These are phyloP conservation scores for Glutinoglossum americanum DNA, from an alignment of 495 filamentous ascomycete species.

Conservation along the genomic window DNA sequence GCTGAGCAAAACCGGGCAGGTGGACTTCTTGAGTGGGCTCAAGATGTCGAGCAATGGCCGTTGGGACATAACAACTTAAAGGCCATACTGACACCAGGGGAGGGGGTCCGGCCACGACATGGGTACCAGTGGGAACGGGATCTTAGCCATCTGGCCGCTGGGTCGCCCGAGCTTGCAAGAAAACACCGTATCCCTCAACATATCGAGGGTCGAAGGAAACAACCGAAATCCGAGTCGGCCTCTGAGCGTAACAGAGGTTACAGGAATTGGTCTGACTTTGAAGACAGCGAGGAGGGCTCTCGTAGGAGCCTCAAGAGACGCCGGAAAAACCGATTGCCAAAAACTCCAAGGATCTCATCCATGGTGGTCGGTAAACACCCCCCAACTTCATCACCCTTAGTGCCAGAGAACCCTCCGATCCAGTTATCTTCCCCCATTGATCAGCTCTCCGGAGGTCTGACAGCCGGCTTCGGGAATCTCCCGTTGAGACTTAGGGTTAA, in stretches of 20 bases:
- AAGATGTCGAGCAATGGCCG: background rate
- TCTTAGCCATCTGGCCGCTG: background rate
- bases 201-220: background rate
- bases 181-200: background rate
- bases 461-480: background rate
- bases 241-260: background rate
- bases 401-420: background rate
- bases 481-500: background rate
- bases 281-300: background rate
- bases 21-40: background rate
- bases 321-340: background rate
- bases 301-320: background rate
- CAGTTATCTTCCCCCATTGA: background rate
- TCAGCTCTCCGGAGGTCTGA: background rate
- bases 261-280: background rate
- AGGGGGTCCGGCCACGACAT: background rate
- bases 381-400: background rate
- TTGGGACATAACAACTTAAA: background rate
- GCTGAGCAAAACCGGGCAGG: background rate
- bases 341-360: background rate
- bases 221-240: background rate
- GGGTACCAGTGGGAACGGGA: background rate
- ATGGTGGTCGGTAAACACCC: background rate
- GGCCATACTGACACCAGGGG: background rate
- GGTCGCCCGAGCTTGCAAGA: background rate